These are phyloP conservation scores for Trichosporon asahii DNA, from an alignment of 1,284 basidiomycete species.

Conservation along the genomic window DNA sequence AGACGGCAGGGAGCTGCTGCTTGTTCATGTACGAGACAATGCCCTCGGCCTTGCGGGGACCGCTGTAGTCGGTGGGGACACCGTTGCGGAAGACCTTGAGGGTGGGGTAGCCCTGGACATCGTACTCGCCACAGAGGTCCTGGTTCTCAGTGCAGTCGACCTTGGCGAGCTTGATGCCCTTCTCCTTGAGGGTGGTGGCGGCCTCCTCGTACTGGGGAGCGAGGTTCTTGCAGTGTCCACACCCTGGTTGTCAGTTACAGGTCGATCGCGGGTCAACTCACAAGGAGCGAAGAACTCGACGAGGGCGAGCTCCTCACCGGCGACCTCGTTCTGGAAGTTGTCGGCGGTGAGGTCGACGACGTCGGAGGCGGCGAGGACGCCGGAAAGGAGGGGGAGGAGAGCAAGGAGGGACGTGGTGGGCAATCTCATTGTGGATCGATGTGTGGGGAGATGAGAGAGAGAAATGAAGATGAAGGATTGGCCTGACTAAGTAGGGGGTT, in stretches of 20 bases:
- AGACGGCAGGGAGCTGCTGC: conserved; percentile 95
- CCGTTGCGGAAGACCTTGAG: conserved; percentile 88
- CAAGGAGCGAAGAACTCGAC: conserved; percentile 64
- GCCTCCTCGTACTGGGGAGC: conserved; percentile 96
- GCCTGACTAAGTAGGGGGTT: not conserved
- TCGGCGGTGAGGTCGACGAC: conserved; percentile 70
- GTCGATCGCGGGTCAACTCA: conserved; percentile 23
- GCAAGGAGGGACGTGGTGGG: conserved; percentile 26
- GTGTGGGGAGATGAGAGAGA: not conserved
- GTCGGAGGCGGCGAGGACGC: conserved; percentile 56
- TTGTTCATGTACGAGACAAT: conserved; percentile 98
- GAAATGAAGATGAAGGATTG: not conserved
- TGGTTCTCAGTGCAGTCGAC: conserved; percentile 89
- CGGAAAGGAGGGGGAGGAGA: conserved; percentile 29
- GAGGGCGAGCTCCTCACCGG: conserved; percentile 75
- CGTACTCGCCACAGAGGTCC: conserved; percentile 78
- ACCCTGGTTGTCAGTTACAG: conserved; percentile 33
- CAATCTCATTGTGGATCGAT: conserved; percentile 15
- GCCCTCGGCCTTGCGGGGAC: conserved; percentile 90
- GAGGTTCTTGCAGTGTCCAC: conserved; percentile 57
- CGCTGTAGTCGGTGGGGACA: conserved; percentile 70
- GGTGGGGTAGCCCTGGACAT: conserved; percentile 67
- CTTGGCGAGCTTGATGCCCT: conserved; percentile 87
- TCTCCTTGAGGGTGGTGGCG: conserved; percentile 84
- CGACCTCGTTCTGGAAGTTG: conserved; percentile 69